These are phyloP conservation scores for Aureobasidium leucospermi DNA, from an alignment of 2,329 filamentous ascomycete species.

Conservation along the genomic window DNA sequence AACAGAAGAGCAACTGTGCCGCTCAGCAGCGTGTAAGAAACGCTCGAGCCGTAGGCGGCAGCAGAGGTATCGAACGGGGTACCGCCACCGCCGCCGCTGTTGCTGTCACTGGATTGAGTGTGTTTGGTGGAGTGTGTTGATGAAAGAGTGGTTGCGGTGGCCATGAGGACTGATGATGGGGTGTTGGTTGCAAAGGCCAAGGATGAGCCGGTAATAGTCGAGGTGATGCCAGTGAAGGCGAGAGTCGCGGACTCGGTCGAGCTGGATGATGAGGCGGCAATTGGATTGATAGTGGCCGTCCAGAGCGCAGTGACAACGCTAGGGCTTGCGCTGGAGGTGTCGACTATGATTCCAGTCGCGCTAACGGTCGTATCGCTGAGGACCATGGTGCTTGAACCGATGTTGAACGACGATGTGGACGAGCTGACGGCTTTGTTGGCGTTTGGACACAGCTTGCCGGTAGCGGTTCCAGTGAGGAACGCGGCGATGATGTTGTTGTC, in stretches of 20 bases:
- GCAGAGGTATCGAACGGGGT: constrained; percentile 1
- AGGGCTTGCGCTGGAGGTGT: constrained; percentile 12
- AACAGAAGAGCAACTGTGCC: background rate
- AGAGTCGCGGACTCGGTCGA: background rate
- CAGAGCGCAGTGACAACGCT: background rate
- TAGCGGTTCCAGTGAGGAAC: constrained; percentile 34
- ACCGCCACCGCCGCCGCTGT: background rate
- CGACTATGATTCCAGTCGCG: constrained; percentile 9
- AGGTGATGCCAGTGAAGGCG: background rate
- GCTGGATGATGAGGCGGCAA: background rate
- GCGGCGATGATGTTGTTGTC: constrained; percentile 34
- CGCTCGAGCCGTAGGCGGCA: background rate
- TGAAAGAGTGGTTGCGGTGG: background rate
- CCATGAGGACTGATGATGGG: constrained; percentile 1
- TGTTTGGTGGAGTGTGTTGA: constrained; percentile 3
- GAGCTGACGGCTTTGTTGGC: constrained; percentile 18
- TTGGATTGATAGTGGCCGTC: background rate
- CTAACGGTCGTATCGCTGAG: background rate
- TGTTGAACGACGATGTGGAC: constrained; percentile 13
- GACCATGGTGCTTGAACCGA: constrained; percentile 11
- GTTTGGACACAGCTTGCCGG: constrained; percentile 33
- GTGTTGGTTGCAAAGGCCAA: constrained; percentile 7
- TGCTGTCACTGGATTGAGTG: background rate
- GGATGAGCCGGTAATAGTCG: background rate
- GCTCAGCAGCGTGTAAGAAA: background rate